Evolutionary conservation across 805 yeast species (phyloP).

Genomic region (Cyberlindnera petersonii): DNA sequence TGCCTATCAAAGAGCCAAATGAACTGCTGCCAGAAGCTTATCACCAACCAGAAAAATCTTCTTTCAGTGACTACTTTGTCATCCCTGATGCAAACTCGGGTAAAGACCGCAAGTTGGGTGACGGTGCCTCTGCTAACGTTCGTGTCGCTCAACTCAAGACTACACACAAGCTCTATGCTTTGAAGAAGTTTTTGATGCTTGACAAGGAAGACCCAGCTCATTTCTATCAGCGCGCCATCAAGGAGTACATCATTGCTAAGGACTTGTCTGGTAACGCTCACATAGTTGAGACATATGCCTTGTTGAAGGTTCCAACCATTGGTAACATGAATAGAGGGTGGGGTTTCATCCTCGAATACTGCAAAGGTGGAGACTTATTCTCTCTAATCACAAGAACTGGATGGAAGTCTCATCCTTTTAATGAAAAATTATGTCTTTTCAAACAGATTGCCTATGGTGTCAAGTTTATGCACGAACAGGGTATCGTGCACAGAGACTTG

Average conservation of each 20-base stretch:
- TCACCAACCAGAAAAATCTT: constrained; percentile 39
- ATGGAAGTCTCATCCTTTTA: constrained; percentile 50
- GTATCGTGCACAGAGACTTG: constrained; percentile 68
- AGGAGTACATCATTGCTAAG: constrained; percentile 61
- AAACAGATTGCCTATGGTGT: constrained; percentile 65
- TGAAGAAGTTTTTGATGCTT: constrained; percentile 60
- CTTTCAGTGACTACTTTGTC: constrained; percentile 53
- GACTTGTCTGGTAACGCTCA: constrained; percentile 53
- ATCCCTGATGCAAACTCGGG: constrained; percentile 34
- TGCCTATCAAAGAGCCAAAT: constrained; percentile 67
- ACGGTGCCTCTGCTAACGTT: constrained; percentile 71
- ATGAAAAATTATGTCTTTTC: constrained; percentile 61
- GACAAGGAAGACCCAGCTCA: constrained; percentile 58
- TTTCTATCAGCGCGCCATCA: constrained; percentile 59
- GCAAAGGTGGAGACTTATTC: constrained; percentile 60
- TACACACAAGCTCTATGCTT: constrained; percentile 48
- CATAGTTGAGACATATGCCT: constrained; percentile 50
- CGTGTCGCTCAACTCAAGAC: constrained; percentile 40
- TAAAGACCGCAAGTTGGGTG: constrained; percentile 52
- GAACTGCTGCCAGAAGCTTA: constrained; percentile 52
- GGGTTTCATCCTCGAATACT: constrained; percentile 70
- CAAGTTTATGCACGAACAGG: constrained; percentile 58
- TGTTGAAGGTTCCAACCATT: constrained; percentile 55
- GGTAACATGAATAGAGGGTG: constrained; percentile 58
- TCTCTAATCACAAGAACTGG: constrained; percentile 47